phyloP scores from a whole-genome alignment of 2,329 filamentous ascomycete genomes.

The Alternaria brassicicola region DNA sequence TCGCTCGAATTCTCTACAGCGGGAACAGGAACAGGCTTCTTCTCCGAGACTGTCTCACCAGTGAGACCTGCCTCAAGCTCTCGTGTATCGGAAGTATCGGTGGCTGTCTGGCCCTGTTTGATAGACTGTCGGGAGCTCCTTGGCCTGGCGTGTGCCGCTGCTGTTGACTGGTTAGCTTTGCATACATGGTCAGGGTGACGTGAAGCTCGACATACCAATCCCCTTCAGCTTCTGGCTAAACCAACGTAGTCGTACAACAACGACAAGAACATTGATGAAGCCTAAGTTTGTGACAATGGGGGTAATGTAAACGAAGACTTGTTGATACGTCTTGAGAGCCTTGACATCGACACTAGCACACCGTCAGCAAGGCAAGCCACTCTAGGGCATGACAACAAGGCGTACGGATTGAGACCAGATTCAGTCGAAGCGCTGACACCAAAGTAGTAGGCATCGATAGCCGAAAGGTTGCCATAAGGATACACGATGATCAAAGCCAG shows the following conservation, averaged over 20 bases:
- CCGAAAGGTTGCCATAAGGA: slow-evolving; percentile 66
- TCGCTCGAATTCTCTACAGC: not conserved
- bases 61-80: slow-evolving; percentile 11
- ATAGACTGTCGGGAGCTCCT: not conserved
- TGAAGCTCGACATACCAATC: slow-evolving; percentile 59
- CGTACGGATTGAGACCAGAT: slow-evolving; percentile 82
- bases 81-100: not conserved
- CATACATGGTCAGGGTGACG: not conserved
- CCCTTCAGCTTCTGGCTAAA: slow-evolving; percentile 95
- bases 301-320: slow-evolving; percentile 52
- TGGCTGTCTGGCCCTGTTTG: not conserved
- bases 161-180: not conserved
- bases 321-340: slow-evolving; percentile 54
- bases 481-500: slow-evolving; percentile 81
- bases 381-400: not conserved
- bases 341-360: slow-evolving; percentile 56
- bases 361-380: slow-evolving; percentile 15
- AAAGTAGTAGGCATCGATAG: slow-evolving; percentile 90
- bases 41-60: slow-evolving; percentile 6
- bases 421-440: slow-evolving; percentile 84
- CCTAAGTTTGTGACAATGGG: slow-evolving; percentile 49
- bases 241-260: slow-evolving; percentile 94
- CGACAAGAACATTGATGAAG: slow-evolving; percentile 68
- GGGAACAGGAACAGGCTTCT: not conserved
- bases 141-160: slow-evolving; percentile 64